phyloP scores from a whole-genome alignment of 2,329 filamentous ascomycete genomes.

The Penicillium sp. region DNA sequence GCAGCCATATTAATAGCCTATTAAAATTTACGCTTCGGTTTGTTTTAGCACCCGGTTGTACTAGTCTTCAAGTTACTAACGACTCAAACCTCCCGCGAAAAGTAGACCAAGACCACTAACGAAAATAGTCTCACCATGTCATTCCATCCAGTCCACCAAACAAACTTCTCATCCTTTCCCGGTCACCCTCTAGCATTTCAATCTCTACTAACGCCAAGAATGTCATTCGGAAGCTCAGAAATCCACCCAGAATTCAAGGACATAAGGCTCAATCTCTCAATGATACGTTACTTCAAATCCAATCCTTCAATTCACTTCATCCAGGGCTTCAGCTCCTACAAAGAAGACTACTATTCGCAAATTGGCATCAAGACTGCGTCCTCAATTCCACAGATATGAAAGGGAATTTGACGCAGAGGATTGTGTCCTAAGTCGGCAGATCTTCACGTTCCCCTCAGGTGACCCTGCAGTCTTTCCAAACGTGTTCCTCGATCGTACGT shows the following conservation, averaged over 20 bases:
- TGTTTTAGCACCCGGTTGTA: neutral
- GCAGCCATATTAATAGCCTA: neutral
- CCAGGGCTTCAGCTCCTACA: constrained; percentile 25
- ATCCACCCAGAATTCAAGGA: constrained; percentile 17
- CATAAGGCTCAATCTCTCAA: constrained; percentile 19
- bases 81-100: neutral
- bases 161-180: neutral
- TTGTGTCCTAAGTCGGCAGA: constrained; percentile 28
- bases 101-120: neutral
- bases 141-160: neutral
- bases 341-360: constrained; percentile 6
- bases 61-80: neutral
- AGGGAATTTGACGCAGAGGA: constrained; percentile 26
- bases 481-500: constrained; percentile 18
- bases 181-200: neutral
- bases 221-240: constrained; percentile 10
- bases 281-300: constrained; percentile 19
- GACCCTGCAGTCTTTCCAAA: constrained; percentile 18
- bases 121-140: neutral
- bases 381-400: constrained; percentile 26
- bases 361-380: constrained; percentile 9
- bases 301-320: constrained; percentile 19
- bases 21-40: neutral
- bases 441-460: constrained; percentile 18
- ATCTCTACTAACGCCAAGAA: neutral